Evolutionary conservation across 805 yeast genomes (phyloP).

Genomic region (Kuraishia hungarica): DNA sequence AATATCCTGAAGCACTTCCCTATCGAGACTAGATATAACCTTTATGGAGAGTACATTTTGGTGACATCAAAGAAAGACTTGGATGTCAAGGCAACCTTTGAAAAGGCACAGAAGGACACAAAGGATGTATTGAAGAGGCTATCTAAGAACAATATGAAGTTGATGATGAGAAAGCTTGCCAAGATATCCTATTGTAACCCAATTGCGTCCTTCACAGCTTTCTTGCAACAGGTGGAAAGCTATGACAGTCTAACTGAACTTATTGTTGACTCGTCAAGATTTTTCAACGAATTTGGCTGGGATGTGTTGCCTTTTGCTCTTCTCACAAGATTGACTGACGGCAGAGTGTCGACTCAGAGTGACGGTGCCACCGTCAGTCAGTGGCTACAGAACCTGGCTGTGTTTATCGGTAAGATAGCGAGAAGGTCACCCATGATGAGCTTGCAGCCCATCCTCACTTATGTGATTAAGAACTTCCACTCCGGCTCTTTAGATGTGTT

Average conservation of each 20-base stretch:
- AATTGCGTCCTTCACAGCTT: slow-evolving; percentile 60
- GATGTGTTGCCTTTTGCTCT: slow-evolving; percentile 74
- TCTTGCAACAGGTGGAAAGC: slow-evolving; percentile 80
- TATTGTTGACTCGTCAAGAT: slow-evolving; percentile 70
- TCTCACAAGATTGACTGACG: slow-evolving; percentile 59
- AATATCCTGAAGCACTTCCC: slow-evolving; percentile 44
- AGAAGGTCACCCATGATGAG: slow-evolving; percentile 45
- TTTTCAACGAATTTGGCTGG: slow-evolving; percentile 74
- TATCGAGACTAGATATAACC: slow-evolving; percentile 55
- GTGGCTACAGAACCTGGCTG: slow-evolving; percentile 81
- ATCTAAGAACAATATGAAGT: slow-evolving; percentile 68
- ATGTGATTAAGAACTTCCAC: slow-evolving; percentile 55
- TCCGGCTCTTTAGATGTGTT: slow-evolving; percentile 50
- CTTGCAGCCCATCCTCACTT: slow-evolving; percentile 50
- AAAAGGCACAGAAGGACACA: slow-evolving; percentile 69
- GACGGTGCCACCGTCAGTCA: slow-evolving; percentile 76
- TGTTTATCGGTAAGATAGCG: slow-evolving; percentile 70
- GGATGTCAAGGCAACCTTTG: slow-evolving; percentile 47
- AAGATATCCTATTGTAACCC: slow-evolving; percentile 73
- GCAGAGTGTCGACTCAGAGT: slow-evolving; percentile 57
- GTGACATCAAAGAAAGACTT: slow-evolving; percentile 48
- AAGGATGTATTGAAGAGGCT: slow-evolving; percentile 72
- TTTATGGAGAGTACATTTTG: slow-evolving; percentile 72
- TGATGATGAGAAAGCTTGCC: slow-evolving; percentile 67
- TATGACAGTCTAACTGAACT: slow-evolving; percentile 79